These are phyloP conservation scores for Hyaloperonospora arabidopsidis DNA, from an alignment of 352 stramenopile species.

Conservation along the genomic window DNA sequence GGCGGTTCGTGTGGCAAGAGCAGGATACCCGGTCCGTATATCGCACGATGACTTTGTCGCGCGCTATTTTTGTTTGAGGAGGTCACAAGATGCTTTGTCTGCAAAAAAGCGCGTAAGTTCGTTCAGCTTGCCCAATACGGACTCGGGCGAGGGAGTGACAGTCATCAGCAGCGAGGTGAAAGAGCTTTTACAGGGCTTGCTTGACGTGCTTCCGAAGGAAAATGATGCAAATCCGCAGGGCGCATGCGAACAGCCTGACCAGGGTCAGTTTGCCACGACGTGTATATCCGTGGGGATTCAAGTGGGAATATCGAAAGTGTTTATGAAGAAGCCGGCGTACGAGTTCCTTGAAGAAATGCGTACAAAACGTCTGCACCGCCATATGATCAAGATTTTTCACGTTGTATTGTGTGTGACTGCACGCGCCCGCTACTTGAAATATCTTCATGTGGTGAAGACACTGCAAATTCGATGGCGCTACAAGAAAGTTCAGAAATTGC, in stretches of 20 bases:
- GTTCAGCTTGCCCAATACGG: constrained; percentile 39
- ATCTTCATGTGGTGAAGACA: constrained; percentile 40
- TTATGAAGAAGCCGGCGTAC: constrained; percentile 88
- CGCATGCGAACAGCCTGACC: constrained; percentile 60
- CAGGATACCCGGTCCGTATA: constrained; percentile 77
- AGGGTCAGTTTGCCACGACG: constrained; percentile 51
- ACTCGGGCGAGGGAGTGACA: constrained; percentile 33
- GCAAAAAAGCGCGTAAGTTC: constrained; percentile 31
- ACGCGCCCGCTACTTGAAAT: constrained; percentile 49
- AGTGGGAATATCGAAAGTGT: constrained; percentile 94
- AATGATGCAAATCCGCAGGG: constrained; percentile 71
- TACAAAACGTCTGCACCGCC: constrained; percentile 44
- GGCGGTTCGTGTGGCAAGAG: constrained; percentile 75
- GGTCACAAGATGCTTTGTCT: constrained; percentile 37
- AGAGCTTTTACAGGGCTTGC: constrained; percentile 78
- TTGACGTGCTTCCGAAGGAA: constrained; percentile 87
- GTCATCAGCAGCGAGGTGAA: constrained; percentile 46
- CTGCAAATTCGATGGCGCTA: constrained; percentile 60
- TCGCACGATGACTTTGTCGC: constrained; percentile 64
- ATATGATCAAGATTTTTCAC: constrained; percentile 74
- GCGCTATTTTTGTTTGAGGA: constrained; percentile 68
- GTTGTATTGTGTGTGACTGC: constrained; percentile 53
- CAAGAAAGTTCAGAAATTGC: constrained; percentile 34
- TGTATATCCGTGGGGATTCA: constrained; percentile 74
- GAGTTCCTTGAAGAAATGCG: constrained; percentile 88